Base-by-base conservation (phyloP, 257 asterid species). In the Thymus quinquecostatus region DNA sequence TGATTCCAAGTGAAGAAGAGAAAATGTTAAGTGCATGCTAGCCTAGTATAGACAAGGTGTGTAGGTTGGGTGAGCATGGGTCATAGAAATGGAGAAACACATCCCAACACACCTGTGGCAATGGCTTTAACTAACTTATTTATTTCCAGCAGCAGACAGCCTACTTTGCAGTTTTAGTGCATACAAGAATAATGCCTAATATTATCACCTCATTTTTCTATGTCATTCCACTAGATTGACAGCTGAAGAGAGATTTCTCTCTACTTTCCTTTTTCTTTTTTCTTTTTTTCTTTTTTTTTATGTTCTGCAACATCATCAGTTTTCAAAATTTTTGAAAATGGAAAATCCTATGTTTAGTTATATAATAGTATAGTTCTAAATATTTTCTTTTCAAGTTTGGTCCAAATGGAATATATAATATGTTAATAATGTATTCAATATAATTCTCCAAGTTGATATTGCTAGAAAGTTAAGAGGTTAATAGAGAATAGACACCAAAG, bases 71-170 rank as follows among this genome's bases (percentile, higher is more conserved):
- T n/a, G 29, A 34, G 29, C 0, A 58, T 10, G 64, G 30, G 57
- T 29, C 12, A 60, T 60, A 32, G 32, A 60, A 60, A 36, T 60
- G 29, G 8, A 56, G 62, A 57, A 57, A 57, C 62, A 41, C 40
- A 61, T 61, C 34, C 51, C 11, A 21, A 21, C 12, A 14, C 49
- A 61, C 34, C 50, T 40, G 34, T 14, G 34, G 48, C 11, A 30
- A n/a, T 40, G 68, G 67, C 33, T 62, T 21, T 9, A 21, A 40
- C 61, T 40, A 62, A 40, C 45, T 34, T 33, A 59, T 59, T 33
- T 12, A 34, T 14, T 62, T 62, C 13, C 67, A 21, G 67, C 51
- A 62, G 54, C 38, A 62, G 54, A 21, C 54, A 27, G 54, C 38
- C 51, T 4, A 62, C 40, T 40, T 21, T 60, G 50, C 33, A 36